Base-by-base conservation (phyloP, 2,329 filamentous ascomycete species). In the Teratosphaeria nubilosa region DNA sequence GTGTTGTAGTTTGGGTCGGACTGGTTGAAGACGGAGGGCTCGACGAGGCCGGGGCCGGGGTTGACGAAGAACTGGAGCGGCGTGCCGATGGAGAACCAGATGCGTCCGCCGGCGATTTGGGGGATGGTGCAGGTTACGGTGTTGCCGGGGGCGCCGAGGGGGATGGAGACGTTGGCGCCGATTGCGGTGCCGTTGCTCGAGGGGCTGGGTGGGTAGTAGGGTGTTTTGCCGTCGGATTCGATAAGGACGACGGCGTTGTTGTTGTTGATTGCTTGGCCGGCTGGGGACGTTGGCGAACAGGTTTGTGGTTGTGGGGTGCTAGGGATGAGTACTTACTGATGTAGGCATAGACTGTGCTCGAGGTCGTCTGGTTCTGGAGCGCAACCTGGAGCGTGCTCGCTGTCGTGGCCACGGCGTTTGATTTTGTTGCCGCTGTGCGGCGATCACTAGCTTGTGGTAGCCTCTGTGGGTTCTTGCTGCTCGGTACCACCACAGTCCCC, bases 301-400 rank as follows among this genome's bases (percentile, higher is more conserved):
- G 22, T 14, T 53, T 1, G 9, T 1, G n/a, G 9, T 5, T 2
- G 51, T n/a, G 10, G 2, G 34, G 22, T 16, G 25, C 16, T 20
- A 34, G 11, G 27, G 2, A 53, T 3, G 32, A 10, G 7, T 30
- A 61, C 66, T 53, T 51, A 69, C 67, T 91, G 66, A 94, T 80
- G 70, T 73, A 73, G 10, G 70, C 70, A 57, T 67, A 73, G 45
- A 72, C 68, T 7, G 66, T 61, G 54, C 58, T 63, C 1, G 69
- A 70, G 55, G 59, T 68, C 16, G 69, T 70, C 24, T 69, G 63
- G 60, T 73, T 73, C 51, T 65, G 63, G 3, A 73, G 60, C 11
- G 61, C 60, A 32, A 73, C 65, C 54, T 66, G 64, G 27, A 73
- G 55, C 22, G 67, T 68, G 31, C 66, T 63, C 50, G 59, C 64